phyloP scores from a whole-genome alignment of 2,329 filamentous ascomycete species.

The Chrysosporium keratinophilum region DNA sequence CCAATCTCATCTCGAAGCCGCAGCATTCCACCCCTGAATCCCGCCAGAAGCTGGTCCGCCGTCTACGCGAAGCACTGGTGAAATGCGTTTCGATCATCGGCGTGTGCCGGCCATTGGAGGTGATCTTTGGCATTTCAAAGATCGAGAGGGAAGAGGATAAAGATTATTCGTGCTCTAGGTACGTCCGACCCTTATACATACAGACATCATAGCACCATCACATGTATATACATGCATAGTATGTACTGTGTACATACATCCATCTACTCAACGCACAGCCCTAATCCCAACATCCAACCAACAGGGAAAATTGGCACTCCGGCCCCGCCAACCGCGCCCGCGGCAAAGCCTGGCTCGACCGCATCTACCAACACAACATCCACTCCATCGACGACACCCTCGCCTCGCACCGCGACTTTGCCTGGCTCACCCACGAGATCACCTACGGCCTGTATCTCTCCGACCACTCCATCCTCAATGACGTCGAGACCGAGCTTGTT shows the following conservation, averaged over 20 bases:
- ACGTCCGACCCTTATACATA: too few relatives aligned
- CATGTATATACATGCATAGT: too few relatives aligned
- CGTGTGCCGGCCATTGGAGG: conserved; percentile 53
- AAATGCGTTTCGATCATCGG: conserved; percentile 51
- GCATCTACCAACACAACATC: conserved; percentile 46
- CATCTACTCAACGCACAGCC: not conserved
- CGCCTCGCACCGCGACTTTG: conserved; percentile 18
- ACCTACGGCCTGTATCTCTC: conserved; percentile 52
- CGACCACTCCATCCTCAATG: conserved; percentile 33
- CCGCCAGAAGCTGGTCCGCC: conserved; percentile 29
- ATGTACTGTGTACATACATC: too few relatives aligned
- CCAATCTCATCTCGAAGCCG: conserved; percentile 44
- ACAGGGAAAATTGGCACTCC: conserved; percentile 48
- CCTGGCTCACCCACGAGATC: conserved; percentile 62
- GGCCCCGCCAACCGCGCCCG: conserved; percentile 46
- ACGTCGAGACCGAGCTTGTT: conserved; percentile 38
- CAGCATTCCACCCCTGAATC: conserved; percentile 28
- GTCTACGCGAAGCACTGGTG: conserved; percentile 47
- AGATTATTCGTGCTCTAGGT: conserved; percentile 43
- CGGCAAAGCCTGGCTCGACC: conserved; percentile 46
- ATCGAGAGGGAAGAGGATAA: conserved; percentile 48
- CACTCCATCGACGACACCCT: conserved; percentile 6
- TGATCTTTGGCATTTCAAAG: conserved; percentile 46
- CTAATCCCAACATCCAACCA: too few relatives aligned
- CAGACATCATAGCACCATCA: too few relatives aligned